Percentiles rank a stretch among this genome's conserved stretches.
Conservation (phyloP, 768 basidiomycete species). For the Trametes cinnabarina region DNA sequence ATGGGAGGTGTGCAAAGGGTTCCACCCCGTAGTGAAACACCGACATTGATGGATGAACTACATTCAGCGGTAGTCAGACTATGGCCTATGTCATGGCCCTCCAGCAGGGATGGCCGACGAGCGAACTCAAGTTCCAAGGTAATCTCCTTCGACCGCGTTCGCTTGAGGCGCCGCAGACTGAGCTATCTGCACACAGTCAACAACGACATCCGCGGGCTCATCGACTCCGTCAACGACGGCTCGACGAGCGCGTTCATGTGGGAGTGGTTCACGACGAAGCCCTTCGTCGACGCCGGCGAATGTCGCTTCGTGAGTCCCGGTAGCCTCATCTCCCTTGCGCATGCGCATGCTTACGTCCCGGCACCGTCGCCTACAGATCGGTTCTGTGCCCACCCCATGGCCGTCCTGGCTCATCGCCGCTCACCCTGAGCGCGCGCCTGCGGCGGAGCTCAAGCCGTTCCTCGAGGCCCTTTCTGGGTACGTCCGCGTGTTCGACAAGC, state of each 20-base stretch:
- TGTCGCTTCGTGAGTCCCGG: slow-evolving; percentile 75
- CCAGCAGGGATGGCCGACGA: slow-evolving; percentile 76
- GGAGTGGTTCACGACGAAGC: slow-evolving; percentile 90
- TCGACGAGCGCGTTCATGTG: slow-evolving; percentile 91
- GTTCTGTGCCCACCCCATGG: slow-evolving; percentile 90
- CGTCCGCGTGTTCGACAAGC: slow-evolving; percentile 64
- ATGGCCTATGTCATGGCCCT: slow-evolving; percentile 96
- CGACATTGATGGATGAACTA: too few relatives aligned
- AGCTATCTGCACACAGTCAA: slow-evolving; percentile 49
- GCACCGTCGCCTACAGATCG: too few relatives aligned
- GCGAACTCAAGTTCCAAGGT: slow-evolving; percentile 72
- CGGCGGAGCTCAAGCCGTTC: slow-evolving; percentile 53
- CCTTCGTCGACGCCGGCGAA: slow-evolving; percentile 75
- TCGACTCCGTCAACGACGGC: slow-evolving; percentile 85
- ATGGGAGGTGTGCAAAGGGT: slow-evolving; percentile 59
- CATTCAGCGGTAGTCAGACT: slow-evolving; percentile 71
- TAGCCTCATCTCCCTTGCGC: too few relatives aligned
- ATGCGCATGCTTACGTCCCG: too few relatives aligned
- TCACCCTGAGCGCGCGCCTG: slow-evolving; percentile 61
- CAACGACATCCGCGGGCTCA: slow-evolving; percentile 76
- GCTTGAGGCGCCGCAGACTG: neutral
- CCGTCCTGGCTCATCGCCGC: slow-evolving; percentile 95
- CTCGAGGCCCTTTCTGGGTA: slow-evolving; percentile 59
- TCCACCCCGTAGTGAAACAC: too few relatives aligned
- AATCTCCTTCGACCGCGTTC: slow-evolving; percentile 3